Evolutionary conservation across 2,329 filamentous ascomycete species (phyloP).

Genomic region (Scortechinia acanthostroma): DNA sequence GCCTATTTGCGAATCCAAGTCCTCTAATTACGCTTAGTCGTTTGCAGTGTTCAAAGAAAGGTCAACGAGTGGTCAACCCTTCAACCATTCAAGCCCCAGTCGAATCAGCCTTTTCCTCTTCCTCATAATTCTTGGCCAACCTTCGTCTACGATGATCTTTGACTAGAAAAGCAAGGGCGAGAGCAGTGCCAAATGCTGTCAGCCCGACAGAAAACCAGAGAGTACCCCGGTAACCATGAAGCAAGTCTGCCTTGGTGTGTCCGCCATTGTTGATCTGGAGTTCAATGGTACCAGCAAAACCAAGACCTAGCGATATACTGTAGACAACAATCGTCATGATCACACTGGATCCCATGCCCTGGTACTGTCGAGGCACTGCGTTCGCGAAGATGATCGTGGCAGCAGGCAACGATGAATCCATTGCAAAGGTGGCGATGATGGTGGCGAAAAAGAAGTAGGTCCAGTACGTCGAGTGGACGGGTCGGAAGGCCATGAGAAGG

Average conservation of each 20-base stretch:
- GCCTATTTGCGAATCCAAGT: no score
- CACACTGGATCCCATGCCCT: background rate
- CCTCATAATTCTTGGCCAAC: no score
- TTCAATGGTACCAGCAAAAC: background rate
- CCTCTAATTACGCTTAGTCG: no score
- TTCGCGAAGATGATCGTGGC: background rate
- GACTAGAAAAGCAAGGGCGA: no score
- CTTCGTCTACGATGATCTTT: no score
- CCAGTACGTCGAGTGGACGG: background rate
- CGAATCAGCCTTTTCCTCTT: no score
- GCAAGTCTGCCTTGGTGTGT: no score
- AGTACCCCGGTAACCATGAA: background rate
- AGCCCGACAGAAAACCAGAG: background rate
- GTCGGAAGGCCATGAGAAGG: background rate
- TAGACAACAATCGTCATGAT: background rate
- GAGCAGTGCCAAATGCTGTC: no score
- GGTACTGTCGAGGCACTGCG: background rate
- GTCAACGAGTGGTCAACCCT: no score
- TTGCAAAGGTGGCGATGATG: slow-evolving; percentile 18
- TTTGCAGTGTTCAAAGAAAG: no score
- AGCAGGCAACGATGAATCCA: slow-evolving; percentile 7
- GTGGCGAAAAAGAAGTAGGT: slow-evolving; percentile 4
- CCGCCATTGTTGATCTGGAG: no score
- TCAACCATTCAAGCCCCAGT: no score
- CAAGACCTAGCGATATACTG: background rate